Conservation (phyloP, 257 asterid species). For the Capsicum baccatum region DNA sequence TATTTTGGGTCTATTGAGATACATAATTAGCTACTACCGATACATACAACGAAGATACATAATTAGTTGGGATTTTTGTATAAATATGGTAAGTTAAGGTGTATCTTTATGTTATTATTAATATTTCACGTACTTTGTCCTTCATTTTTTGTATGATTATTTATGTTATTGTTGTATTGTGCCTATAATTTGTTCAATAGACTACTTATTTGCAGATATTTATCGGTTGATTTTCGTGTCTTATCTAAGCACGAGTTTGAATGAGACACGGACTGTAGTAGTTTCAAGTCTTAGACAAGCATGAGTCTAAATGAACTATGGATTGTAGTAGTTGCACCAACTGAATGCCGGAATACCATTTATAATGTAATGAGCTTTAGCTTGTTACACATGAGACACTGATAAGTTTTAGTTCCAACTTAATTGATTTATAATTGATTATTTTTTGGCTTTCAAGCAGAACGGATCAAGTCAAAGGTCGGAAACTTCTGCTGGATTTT, state of each 20-base stretch:
- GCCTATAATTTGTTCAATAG: background rate
- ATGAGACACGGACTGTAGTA: background rate
- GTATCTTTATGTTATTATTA: no score
- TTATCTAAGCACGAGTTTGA: background rate
- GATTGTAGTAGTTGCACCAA: background rate
- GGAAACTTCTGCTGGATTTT: constrained; percentile 46
- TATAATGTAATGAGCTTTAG: background rate
- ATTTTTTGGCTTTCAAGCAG: constrained; percentile 27
- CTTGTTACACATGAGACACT: background rate
- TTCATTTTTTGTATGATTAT: background rate
- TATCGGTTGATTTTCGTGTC: background rate
- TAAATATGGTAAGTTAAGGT: no score
- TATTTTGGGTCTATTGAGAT: no score
- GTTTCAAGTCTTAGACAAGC: background rate
- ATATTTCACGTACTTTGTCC: background rate
- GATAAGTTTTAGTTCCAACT: background rate
- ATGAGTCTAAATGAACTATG: background rate
- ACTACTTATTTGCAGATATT: background rate
- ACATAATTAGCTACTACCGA: no score
- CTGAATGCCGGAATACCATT: background rate
- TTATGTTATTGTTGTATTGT: background rate
- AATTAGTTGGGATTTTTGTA: no score
- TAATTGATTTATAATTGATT: background rate
- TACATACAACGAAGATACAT: no score
- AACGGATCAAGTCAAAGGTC: constrained; percentile 40